These are phyloP conservation scores for Sanghuangporus baumii DNA, from an alignment of 1,284 basidiomycete species.

Conservation along the genomic window DNA sequence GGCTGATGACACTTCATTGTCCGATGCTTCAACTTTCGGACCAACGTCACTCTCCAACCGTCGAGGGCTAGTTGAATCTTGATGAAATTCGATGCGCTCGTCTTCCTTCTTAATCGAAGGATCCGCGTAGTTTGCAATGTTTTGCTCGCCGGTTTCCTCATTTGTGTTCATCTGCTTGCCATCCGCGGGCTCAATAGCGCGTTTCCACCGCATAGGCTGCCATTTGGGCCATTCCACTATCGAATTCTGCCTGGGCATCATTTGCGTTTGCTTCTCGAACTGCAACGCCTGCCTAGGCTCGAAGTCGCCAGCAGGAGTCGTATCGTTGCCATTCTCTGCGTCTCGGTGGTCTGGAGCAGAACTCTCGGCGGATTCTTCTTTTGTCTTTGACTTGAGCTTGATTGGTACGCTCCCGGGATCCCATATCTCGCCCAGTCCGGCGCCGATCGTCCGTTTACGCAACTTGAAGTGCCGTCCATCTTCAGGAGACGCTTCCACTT, in stretches of 20 bases:
- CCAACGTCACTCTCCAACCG: not conserved
- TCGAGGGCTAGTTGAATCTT: slow-evolving; percentile 7
- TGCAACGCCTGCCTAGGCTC: not conserved
- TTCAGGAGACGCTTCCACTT: slow-evolving; percentile 30
- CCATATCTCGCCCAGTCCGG: slow-evolving; percentile 64
- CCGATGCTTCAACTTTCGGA: slow-evolving; percentile 1
- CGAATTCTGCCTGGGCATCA: slow-evolving; percentile 8
- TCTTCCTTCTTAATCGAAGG: slow-evolving; percentile 20
- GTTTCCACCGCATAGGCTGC: slow-evolving; percentile 35
- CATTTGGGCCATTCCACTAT: slow-evolving; percentile 28
- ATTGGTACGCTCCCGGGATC: slow-evolving; percentile 63
- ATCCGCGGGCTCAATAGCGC: slow-evolving; percentile 6
- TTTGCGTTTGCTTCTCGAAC: not conserved
- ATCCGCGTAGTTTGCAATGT: not conserved
- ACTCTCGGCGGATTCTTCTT: slow-evolving; percentile 28
- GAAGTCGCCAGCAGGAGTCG: not conserved
- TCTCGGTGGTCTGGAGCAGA: not conserved
- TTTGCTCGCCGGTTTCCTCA: slow-evolving; percentile 9
- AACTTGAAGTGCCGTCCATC: slow-evolving; percentile 62
- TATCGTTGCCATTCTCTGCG: not conserved
- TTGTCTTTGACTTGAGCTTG: slow-evolving; percentile 49
- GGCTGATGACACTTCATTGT: not conserved
- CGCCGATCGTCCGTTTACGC: slow-evolving; percentile 47
- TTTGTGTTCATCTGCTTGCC: not conserved
- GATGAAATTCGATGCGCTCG: slow-evolving; percentile 9